Evolutionary conservation across 192 early-diverging fungal species (phyloP).

Genomic region (Mortierella claussenii): DNA sequence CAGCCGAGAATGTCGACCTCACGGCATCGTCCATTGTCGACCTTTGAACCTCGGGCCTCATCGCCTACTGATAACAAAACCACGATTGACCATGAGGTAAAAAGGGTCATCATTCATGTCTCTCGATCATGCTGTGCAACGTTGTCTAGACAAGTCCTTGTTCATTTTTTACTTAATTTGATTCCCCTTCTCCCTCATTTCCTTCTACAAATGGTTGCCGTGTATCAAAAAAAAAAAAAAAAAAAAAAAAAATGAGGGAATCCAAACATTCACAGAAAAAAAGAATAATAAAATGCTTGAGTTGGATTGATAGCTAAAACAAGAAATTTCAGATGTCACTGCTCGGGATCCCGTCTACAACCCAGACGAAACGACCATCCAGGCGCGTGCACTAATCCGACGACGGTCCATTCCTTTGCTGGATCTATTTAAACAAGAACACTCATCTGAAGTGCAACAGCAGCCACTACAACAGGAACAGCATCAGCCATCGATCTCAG

Average conservation of each 20-base stretch:
- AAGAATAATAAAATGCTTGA: slow-evolving; percentile 63
- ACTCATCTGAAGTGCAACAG: not conserved
- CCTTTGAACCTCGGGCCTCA: slow-evolving; percentile 11
- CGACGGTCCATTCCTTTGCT: slow-evolving; percentile 13
- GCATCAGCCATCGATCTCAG: not conserved
- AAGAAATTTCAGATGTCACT: slow-evolving; percentile 55
- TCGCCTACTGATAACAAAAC: slow-evolving; percentile 9
- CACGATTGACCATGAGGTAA: slow-evolving; percentile 39
- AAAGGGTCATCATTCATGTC: not conserved
- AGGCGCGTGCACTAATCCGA: slow-evolving; percentile 42
- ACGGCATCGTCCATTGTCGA: slow-evolving; percentile 9
- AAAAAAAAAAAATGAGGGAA: not conserved
- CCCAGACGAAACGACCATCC: slow-evolving; percentile 41
- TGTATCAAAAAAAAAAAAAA: not conserved
- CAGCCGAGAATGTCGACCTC: not conserved
- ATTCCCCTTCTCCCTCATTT: not conserved
- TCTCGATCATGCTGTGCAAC: not conserved
- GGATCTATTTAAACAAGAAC: slow-evolving; percentile 3
- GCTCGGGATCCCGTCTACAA: slow-evolving; percentile 35
- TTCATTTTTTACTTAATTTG: slow-evolving; percentile 7
- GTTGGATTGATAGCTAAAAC: slow-evolving; percentile 58
- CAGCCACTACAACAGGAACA: not conserved
- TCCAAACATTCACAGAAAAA: too few relatives aligned
- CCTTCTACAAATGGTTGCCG: too few relatives aligned
- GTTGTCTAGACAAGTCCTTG: not conserved